These are phyloP conservation scores for Phytophthora pisi DNA, from an alignment of 352 stramenopile genomes.

Conservation along the genomic window DNA sequence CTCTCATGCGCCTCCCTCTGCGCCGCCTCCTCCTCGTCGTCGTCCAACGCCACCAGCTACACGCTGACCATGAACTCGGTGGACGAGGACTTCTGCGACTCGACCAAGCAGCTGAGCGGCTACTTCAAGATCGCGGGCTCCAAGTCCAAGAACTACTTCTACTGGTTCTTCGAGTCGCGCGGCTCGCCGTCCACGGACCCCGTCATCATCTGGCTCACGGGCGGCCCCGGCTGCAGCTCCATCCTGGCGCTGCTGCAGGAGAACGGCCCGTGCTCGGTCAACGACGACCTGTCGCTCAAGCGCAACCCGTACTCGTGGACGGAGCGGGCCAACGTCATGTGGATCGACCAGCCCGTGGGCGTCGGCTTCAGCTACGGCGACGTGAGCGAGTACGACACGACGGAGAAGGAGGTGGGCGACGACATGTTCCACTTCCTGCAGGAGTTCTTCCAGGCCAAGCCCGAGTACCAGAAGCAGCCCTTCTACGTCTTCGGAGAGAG, in stretches of 20 bases:
- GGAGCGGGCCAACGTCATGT: constrained; percentile 94
- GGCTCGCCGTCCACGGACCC: constrained; percentile 85
- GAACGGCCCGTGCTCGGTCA: constrained; percentile 96
- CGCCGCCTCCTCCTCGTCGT: constrained; percentile 7
- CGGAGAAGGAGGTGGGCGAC: constrained; percentile 93
- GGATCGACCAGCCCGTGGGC: constrained; percentile 95
- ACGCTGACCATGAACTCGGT: constrained; percentile 63
- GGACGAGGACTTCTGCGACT: constrained; percentile 69
- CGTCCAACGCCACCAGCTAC: constrained; percentile 39
- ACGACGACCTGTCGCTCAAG: constrained; percentile 88
- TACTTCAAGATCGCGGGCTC: constrained; percentile 87
- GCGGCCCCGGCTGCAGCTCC: constrained; percentile 94
- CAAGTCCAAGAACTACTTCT: constrained; percentile 96
- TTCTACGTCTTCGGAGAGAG: constrained; percentile 96
- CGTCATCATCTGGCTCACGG: constrained; percentile 97
- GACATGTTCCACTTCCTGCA: constrained; percentile 97
- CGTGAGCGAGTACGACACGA: constrained; percentile 85
- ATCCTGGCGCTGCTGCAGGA: constrained; percentile 94
- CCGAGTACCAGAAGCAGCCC: constrained; percentile 89
- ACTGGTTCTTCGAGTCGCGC: constrained; percentile 96
- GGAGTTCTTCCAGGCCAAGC: constrained; percentile 90
- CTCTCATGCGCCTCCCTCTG: constrained; percentile 19
- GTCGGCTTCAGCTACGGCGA: constrained; percentile 95
- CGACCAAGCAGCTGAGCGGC: constrained; percentile 79
- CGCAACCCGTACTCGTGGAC: constrained; percentile 95